A percentile compares a stretch with the other conserved stretches of the same genome.
phyloP scores from a whole-genome alignment of 768 basidiomycete species.

The Baorangia bicolor region DNA sequence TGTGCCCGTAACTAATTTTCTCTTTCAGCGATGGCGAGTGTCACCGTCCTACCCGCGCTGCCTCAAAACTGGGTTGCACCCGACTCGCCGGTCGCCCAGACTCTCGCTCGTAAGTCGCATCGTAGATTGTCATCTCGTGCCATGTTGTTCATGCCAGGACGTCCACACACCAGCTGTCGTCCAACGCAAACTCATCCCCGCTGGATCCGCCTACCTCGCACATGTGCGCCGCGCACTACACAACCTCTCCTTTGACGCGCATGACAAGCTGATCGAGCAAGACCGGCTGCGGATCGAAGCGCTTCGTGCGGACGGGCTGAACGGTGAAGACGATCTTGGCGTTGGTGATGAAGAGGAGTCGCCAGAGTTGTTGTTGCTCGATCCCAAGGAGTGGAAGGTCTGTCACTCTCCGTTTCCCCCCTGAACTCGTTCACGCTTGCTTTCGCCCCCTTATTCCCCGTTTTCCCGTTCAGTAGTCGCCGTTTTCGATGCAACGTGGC shows the following conservation, averaged over 20 bases:
- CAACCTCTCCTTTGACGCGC: slow-evolving; percentile 76
- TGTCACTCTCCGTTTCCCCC: slow-evolving; percentile 9
- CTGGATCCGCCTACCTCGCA: slow-evolving; percentile 84
- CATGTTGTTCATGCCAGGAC: slow-evolving; percentile 6
- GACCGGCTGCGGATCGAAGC: slow-evolving; percentile 51
- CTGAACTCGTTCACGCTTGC: not conserved
- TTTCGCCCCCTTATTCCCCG: not conserved
- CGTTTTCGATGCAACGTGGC: not conserved
- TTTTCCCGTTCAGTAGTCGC: not conserved
- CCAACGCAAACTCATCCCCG: slow-evolving; percentile 66
- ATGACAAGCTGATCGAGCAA: slow-evolving; percentile 67
- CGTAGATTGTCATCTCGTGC: not conserved
- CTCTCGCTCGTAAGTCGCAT: slow-evolving; percentile 28
- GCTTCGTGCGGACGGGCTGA: slow-evolving; percentile 46
- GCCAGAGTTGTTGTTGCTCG: slow-evolving; percentile 63
- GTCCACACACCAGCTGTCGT: slow-evolving; percentile 26
- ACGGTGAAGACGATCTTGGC: slow-evolving; percentile 80
- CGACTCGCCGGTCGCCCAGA: slow-evolving; percentile 9
- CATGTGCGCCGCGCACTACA: slow-evolving; percentile 76
- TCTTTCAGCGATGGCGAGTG: slow-evolving; percentile 21
- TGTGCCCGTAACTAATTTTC: not conserved
- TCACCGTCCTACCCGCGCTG: slow-evolving; percentile 28
- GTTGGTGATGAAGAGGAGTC: slow-evolving; percentile 90
- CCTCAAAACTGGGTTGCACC: slow-evolving; percentile 24
- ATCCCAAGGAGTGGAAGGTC: slow-evolving; percentile 99